Percentiles rank a stretch among this genome's conserved stretches.
phyloP scores from a whole-genome alignment of 2,329 filamentous ascomycete genomes.

The Aspergillus ruber region DNA sequence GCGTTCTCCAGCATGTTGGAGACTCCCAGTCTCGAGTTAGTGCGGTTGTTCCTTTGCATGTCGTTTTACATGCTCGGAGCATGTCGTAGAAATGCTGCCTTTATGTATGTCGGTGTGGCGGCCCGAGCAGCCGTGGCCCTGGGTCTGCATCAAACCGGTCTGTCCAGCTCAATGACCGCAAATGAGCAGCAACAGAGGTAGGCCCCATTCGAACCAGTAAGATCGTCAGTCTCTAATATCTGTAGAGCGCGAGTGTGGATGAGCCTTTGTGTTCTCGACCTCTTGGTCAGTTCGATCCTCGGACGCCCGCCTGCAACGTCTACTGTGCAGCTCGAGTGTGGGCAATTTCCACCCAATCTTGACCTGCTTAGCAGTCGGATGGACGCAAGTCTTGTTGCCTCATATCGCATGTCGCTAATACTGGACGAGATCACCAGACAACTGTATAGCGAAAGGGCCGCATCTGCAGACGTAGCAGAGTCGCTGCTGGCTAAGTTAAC shows the following conservation, averaged over 20 bases:
- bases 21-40: slow-evolving; percentile 49
- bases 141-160: slow-evolving; percentile 47
- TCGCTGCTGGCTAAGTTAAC: slow-evolving; percentile 39
- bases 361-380: slow-evolving; percentile 16
- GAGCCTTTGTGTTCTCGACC: slow-evolving; percentile 44
- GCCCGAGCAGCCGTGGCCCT: slow-evolving; percentile 52
- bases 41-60: slow-evolving; percentile 50
- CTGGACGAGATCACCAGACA: slow-evolving; percentile 41
- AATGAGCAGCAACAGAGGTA: slow-evolving; percentile 17
- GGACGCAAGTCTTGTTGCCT: slow-evolving; percentile 32
- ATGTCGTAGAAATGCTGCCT: slow-evolving; percentile 54
- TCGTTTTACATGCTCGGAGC: slow-evolving; percentile 55
- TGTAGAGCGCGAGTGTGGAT: slow-evolving; percentile 40
- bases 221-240: slow-evolving; percentile 2
- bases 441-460: slow-evolving; percentile 36
- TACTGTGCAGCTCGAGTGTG: slow-evolving; percentile 21
- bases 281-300: slow-evolving; percentile 44
- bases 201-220: slow-evolving; percentile 9
- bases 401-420: slow-evolving; percentile 39
- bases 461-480: slow-evolving; percentile 31
- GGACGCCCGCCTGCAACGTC: slow-evolving; percentile 36
- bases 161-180: slow-evolving; percentile 6
- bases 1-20: slow-evolving; percentile 49
- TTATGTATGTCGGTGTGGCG: slow-evolving; percentile 58
- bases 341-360: slow-evolving; percentile 9